A percentile compares a stretch with the other conserved stretches of the same genome.
Conservation (phyloP, 78 protist genomes). For the Monosiga brevicollis region DNA sequence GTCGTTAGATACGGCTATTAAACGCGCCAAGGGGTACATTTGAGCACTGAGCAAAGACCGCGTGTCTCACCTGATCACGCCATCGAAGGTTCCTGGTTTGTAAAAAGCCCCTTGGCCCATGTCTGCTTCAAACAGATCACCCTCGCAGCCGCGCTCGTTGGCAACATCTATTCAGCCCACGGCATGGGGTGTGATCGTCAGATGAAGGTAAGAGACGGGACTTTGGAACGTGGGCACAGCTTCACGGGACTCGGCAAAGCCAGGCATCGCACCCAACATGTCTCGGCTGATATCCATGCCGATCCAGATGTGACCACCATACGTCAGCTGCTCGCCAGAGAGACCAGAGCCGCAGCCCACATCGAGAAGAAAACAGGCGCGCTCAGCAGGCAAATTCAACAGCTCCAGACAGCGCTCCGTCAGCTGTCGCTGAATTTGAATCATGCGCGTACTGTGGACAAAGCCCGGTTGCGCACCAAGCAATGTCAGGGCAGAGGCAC, state of each 20-base stretch:
- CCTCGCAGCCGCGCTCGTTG: constrained; percentile 17
- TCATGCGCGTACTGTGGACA: constrained; percentile 64
- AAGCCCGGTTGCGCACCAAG: not conserved
- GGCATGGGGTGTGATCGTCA: not conserved
- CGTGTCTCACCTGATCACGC: constrained; percentile 44
- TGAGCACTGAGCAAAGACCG: not conserved
- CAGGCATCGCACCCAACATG: constrained; percentile 57
- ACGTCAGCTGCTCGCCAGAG: constrained; percentile 50
- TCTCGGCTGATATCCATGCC: constrained; percentile 75
- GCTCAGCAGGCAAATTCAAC: constrained; percentile 44
- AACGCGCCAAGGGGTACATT: not conserved
- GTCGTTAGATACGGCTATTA: not conserved
- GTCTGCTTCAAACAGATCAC: constrained; percentile 69
- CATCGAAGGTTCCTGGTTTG: constrained; percentile 82
- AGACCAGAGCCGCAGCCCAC: constrained; percentile 79
- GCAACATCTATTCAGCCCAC: constrained; percentile 2
- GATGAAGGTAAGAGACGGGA: not conserved
- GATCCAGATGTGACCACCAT: constrained; percentile 79
- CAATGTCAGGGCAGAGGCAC: not conserved
- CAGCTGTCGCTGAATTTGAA: constrained; percentile 76
- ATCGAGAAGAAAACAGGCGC: constrained; percentile 66
- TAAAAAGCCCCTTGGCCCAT: constrained; percentile 83
- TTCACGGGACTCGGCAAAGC: no score
- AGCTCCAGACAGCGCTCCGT: constrained; percentile 88
- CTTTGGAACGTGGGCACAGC: no score